phyloP scores from a whole-genome alignment of 768 basidiomycete species.

The Pholiota microspora region DNA sequence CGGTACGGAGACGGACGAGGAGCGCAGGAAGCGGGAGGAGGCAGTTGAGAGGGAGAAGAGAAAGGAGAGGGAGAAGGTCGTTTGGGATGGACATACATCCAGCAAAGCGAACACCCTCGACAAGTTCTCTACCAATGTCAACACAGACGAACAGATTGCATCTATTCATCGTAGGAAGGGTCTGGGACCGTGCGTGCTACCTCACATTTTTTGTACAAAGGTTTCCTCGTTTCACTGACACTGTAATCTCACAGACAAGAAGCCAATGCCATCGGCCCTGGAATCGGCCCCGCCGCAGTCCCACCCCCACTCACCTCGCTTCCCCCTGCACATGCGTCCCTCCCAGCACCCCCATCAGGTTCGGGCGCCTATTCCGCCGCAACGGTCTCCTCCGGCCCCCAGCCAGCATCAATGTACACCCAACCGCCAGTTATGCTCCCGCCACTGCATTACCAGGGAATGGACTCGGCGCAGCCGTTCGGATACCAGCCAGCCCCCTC shows the following conservation, averaged over 20 bases:
- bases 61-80: constrained; percentile 90
- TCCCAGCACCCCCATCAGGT: constrained; percentile 68
- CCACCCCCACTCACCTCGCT: constrained; percentile 64
- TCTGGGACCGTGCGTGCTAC: constrained; percentile 70
- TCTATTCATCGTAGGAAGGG: constrained; percentile 94
- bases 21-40: constrained; percentile 81
- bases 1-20: constrained; percentile 91
- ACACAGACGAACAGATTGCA: constrained; percentile 97
- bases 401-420: constrained; percentile 72
- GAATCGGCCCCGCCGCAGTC: constrained; percentile 79
- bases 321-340: constrained; percentile 67
- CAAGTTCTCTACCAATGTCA: constrained; percentile 91
- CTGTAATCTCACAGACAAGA: constrained; percentile 62
- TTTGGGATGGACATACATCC: constrained; percentile 98
- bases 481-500: constrained; percentile 55
- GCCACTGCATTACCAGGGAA: constrained; percentile 81
- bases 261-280: constrained; percentile 77
- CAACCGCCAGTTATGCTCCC: constrained; percentile 78
- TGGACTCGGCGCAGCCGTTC: constrained; percentile 74
- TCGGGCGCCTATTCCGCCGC: constrained; percentile 72
- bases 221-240: constrained; percentile 11
- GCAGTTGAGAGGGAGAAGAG: constrained; percentile 79
- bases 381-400: constrained; percentile 88
- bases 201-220: constrained; percentile 4
- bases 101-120: constrained; percentile 90